A percentile compares a stretch with the other conserved stretches of the same genome.
phyloP scores from a whole-genome alignment of 768 basidiomycete genomes.

The Dentipellis fragilis region DNA sequence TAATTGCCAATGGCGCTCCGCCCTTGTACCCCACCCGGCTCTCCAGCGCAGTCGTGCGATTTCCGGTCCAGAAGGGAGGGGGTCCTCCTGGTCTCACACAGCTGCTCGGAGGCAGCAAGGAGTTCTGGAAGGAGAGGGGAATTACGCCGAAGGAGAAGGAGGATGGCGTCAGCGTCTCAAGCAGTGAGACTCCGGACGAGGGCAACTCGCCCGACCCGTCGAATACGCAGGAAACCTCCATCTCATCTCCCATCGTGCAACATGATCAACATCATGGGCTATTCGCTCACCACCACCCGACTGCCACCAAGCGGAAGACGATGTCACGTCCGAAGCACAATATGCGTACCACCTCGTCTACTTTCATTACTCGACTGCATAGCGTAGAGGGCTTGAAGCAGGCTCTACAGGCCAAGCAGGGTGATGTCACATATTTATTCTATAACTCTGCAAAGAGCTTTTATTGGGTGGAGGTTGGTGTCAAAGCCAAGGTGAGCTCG shows the following conservation, averaged over 20 bases:
- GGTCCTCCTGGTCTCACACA: conserved; percentile 56
- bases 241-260: conserved; percentile 30
- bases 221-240: conserved; percentile 16
- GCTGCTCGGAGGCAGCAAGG: conserved; percentile 58
- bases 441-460: conserved; percentile 82
- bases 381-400: conserved; percentile 68
- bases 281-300: conserved; percentile 33
- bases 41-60: conserved; percentile 52
- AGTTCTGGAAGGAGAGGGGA: conserved; percentile 46
- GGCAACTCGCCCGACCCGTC: conserved; percentile 25
- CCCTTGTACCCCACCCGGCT: conserved; percentile 49
- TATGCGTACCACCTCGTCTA: conserved; percentile 83
- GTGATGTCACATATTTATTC: conserved; percentile 80
- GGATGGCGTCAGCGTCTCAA: conserved; percentile 70
- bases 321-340: conserved; percentile 78
- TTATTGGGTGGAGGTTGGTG: conserved; percentile 80
- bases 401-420: conserved; percentile 64
- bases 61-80: conserved; percentile 44
- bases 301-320: conserved; percentile 51
- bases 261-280: conserved; percentile 39
- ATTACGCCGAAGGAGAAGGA: conserved; percentile 15
- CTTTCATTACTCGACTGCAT: conserved; percentile 84
- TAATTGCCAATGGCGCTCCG: conserved; percentile 27
- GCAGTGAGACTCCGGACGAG: conserved; percentile 71
- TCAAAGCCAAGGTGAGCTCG: conserved; percentile 63